Conservation (phyloP, 495 filamentous ascomycete genomes). For the Elasticomyces elasticus region DNA sequence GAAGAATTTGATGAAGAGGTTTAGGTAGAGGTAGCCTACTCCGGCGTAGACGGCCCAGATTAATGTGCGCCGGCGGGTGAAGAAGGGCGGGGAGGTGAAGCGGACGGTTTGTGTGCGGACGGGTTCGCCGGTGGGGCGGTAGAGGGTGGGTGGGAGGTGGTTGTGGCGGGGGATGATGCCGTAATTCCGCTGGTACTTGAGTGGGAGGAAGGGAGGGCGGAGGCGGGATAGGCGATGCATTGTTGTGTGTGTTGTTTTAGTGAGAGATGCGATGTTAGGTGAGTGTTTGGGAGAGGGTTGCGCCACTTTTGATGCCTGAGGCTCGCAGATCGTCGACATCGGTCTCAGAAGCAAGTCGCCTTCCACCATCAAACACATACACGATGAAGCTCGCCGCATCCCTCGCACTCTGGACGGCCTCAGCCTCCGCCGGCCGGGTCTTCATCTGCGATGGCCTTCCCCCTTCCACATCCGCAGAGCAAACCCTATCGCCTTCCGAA, state of each 20-base stretch:
- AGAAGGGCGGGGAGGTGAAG: slow-evolving; percentile 23
- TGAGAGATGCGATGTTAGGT: background rate
- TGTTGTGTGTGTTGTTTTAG: background rate
- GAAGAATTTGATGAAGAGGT: slow-evolving; percentile 12
- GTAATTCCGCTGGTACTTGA: slow-evolving; percentile 1
- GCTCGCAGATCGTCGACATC: background rate
- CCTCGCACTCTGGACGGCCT: background rate
- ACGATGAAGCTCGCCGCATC: slow-evolving; percentile 3
- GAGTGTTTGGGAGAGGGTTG: background rate
- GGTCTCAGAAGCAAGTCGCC: background rate
- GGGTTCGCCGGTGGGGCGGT: slow-evolving; percentile 8
- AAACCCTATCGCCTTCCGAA: slow-evolving; percentile 33
- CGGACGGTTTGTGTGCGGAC: slow-evolving; percentile 24
- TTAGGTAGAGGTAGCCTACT: slow-evolving; percentile 8
- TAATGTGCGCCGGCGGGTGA: slow-evolving; percentile 10
- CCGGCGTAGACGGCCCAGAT: slow-evolving; percentile 13
- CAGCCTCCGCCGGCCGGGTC: slow-evolving; percentile 18
- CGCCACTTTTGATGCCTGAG: background rate
- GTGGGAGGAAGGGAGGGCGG: background rate
- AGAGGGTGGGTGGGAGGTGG: background rate
- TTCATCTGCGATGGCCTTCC: slow-evolving; percentile 25
- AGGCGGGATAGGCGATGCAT: slow-evolving; percentile 16
- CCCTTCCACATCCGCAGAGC: background rate
- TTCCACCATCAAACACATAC: background rate
- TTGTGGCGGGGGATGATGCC: background rate